Conservation (phyloP, 495 filamentous ascomycete species). For the Neurospora sp. region DNA sequence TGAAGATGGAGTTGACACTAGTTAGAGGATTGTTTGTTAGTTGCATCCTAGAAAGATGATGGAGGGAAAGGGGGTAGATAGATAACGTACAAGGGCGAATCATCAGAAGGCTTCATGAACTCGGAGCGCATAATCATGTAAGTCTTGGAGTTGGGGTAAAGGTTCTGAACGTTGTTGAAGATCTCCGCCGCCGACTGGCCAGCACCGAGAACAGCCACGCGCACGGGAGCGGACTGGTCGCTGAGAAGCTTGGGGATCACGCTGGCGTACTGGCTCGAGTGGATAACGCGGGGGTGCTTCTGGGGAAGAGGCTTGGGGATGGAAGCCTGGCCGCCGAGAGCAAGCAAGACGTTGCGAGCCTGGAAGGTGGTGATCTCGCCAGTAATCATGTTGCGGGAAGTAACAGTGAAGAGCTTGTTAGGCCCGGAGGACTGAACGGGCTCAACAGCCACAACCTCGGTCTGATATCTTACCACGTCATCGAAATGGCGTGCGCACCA, state of each 20-base stretch:
- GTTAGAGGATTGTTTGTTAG: conserved; percentile 4
- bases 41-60: background rate
- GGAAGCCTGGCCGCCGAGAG: conserved; percentile 69
- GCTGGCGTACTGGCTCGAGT: conserved; percentile 81
- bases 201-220: conserved; percentile 74
- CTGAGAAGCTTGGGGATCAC: conserved; percentile 48
- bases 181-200: conserved; percentile 95
- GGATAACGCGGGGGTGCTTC: conserved; percentile 58
- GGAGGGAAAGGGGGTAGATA: conserved; percentile 1
- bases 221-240: conserved; percentile 48
- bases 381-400: conserved; percentile 25
- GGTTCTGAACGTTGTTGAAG: conserved; percentile 75
- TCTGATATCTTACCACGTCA: conserved; percentile 65
- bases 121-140: conserved; percentile 66
- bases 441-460: conserved; percentile 59
- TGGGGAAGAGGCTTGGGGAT: conserved; percentile 58
- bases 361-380: conserved; percentile 26
- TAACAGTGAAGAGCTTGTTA: conserved; percentile 41
- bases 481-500: conserved; percentile 84
- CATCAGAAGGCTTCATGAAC: conserved; percentile 81
- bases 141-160: conserved; percentile 73
- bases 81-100: conserved; percentile 75
- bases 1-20: conserved; percentile 94
- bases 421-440: conserved; percentile 35
- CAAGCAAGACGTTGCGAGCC: conserved; percentile 77